Evolutionary conservation across 1,139 yeast species (phyloP).

Genomic region (Blastobotrys illinoisensis): DNA sequence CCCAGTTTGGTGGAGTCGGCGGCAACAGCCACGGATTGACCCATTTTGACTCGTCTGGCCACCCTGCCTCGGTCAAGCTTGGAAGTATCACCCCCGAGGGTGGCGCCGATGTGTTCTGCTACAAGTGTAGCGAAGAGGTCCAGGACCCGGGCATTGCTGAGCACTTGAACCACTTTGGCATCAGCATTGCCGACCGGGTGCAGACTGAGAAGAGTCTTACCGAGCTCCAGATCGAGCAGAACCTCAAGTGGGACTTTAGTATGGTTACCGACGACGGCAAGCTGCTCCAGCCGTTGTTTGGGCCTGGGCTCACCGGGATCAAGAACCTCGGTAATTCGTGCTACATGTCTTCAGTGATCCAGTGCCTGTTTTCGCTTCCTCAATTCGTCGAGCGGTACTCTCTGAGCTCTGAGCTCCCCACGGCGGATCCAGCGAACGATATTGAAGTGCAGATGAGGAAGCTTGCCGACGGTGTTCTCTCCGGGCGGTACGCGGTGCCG

Average conservation of each 20-base stretch:
- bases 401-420: conserved; percentile 13
- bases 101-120: conserved; percentile 77
- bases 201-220: conserved; percentile 79
- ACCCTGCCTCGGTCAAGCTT: conserved; percentile 80
- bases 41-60: conserved; percentile 56
- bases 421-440: conserved; percentile 54
- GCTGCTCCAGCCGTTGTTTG: conserved; percentile 58
- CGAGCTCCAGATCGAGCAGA: conserved; percentile 88
- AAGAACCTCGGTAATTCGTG: conserved; percentile 91
- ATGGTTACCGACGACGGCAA: conserved; percentile 71
- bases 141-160: conserved; percentile 56
- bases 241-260: conserved; percentile 86
- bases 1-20: conserved; percentile 85
- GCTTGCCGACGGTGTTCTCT: conserved; percentile 68
- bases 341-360: conserved; percentile 77
- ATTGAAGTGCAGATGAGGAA: conserved; percentile 69
- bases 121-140: conserved; percentile 82
- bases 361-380: conserved; percentile 53
- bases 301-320: conserved; percentile 70
- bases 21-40: conserved; percentile 87
- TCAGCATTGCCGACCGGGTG: conserved; percentile 54
- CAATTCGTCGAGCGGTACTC: conserved; percentile 31
- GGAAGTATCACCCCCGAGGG: conserved; percentile 75
- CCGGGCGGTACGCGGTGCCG: conserved; percentile 68
- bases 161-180: conserved; percentile 57